Evolutionary conservation across 805 yeast species (phyloP), one percentile per base, ranked within the genome.

Genomic region (Metschnikowia aberdeeniae): DNA sequence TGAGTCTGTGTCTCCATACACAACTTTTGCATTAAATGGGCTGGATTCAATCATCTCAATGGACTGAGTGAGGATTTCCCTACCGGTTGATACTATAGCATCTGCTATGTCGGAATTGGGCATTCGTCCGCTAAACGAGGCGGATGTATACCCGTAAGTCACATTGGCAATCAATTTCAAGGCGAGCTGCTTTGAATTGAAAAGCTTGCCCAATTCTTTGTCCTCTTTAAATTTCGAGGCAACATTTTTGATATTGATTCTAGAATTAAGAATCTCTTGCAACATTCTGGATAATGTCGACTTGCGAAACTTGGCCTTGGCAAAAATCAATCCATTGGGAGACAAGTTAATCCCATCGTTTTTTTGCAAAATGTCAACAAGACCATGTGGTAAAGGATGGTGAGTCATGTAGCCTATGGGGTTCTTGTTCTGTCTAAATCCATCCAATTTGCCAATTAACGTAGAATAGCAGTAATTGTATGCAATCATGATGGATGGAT

Each of bases 401-500:
- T 67, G 59, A 10, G 75, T 70, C 17, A 83, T 60, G 26, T 78
- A 77, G 1, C 93, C 93, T 11, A 82, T 58, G 12, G 62, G 62
- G 52, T 80, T 84, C 33, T 64, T 66, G 1, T 56, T 57, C 0
- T 76, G 75, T 24, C 70, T 63, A 52, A 78, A 76, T 7, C 80
- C 81, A 40, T 77, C 70, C 19, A 86, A 59, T 44, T 80, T 69
- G 1, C 93, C 92, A 2, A 86, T 45, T 40, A 85, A 59, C 0
- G 93, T 86, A 0, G 92, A 81, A 54, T 80, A 87, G 58, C 96
- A 92, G 53, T 93, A 70, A 63, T 93, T 93, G 66, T 93, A 98
- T 0, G 99, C 99, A 95, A 95, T 93, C 96, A 93, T 90, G 58
- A 93, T 93, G 47, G 97, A 90, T 0, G 99, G 99, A 59, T 93